Evolutionary conservation across 805 yeast species (phyloP).

Genomic region (Hanseniaspora lindneri): DNA sequence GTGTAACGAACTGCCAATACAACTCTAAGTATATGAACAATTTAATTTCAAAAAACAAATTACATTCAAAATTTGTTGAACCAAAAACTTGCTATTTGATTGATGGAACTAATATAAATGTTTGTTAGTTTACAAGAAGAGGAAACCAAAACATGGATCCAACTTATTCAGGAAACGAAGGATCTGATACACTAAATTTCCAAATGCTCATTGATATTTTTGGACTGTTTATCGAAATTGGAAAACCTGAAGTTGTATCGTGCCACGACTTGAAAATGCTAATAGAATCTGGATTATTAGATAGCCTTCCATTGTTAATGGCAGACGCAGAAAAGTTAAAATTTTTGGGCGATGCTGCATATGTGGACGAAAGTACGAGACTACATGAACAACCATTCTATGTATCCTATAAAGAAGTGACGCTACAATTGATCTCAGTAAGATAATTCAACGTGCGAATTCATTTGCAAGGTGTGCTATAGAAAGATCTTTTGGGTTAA

Average conservation of each 20-base stretch:
- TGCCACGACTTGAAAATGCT: background rate
- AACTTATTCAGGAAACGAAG: background rate
- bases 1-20: background rate
- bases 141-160: background rate
- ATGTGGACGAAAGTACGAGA: background rate
- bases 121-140: background rate
- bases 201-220: background rate
- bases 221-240: background rate
- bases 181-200: background rate
- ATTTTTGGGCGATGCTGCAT: background rate
- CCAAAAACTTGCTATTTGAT: background rate
- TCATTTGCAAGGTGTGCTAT: background rate
- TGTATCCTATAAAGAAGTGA: background rate
- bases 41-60: too few species aligned
- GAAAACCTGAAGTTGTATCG: background rate
- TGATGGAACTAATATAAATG: background rate
- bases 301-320: background rate
- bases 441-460: background rate
- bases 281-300: background rate
- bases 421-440: background rate
- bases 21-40: background rate
- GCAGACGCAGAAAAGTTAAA: background rate
- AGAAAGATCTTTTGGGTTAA: background rate
- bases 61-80: background rate
- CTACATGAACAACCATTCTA: background rate